Evolutionary conservation across 441 rosid genomes (phyloP).

Genomic region (Brassica hybrid): DNA sequence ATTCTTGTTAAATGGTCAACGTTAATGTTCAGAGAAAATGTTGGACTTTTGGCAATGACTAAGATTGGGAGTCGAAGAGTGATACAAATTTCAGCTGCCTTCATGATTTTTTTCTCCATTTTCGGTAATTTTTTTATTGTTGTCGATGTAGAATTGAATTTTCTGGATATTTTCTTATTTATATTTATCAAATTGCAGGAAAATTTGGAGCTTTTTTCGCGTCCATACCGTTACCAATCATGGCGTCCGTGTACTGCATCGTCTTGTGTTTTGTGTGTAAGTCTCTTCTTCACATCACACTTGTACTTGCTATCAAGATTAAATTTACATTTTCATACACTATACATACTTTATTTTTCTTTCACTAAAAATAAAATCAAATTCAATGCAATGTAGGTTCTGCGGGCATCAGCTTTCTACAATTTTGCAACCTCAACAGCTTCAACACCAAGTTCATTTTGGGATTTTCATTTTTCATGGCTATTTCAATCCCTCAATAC

Average conservation of each 20-base stretch:
- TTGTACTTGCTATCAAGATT: background rate
- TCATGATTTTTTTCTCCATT: constrained; percentile 75
- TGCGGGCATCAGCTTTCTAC: constrained; percentile 68
- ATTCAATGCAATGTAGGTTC: constrained; percentile 48
- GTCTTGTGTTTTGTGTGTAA: constrained; percentile 71
- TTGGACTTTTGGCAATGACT: constrained; percentile 78
- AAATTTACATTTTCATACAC: background rate
- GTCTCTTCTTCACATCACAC: constrained; percentile 38
- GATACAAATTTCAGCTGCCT: constrained; percentile 71
- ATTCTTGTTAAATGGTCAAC: constrained; percentile 1
- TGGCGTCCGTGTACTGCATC: constrained; percentile 66
- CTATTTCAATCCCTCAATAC: too few species aligned
- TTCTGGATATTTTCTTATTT: background rate
- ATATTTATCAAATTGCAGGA: constrained; percentile 44
- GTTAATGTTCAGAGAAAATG: constrained; percentile 61
- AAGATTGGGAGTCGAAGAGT: constrained; percentile 84
- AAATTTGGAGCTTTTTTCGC: constrained; percentile 79
- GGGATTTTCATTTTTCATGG: too few species aligned
- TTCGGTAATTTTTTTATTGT: constrained; percentile 47
- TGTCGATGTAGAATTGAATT: background rate
- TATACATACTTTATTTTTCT: background rate
- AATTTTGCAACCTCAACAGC: constrained; percentile 79
- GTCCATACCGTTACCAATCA: constrained; percentile 69
- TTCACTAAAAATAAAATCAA: constrained; percentile 1
- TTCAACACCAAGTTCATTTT: constrained; percentile 63